phyloP scores from a whole-genome alignment of 108 stramenopile species.

The Skeletonema costatum region DNA sequence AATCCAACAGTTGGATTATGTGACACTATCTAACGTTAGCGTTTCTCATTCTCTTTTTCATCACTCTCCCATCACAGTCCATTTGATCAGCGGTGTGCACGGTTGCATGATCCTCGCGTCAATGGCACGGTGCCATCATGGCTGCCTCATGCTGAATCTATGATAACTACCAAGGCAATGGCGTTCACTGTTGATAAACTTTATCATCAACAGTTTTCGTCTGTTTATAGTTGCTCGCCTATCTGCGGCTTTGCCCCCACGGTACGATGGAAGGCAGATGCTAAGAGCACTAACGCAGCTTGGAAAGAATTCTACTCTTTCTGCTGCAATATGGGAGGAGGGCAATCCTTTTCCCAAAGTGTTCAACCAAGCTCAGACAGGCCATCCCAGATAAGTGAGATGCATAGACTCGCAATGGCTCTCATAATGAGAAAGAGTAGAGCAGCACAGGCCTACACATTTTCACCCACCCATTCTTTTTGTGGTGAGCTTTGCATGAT shows the following conservation, averaged over 20 bases:
- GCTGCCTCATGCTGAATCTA: constrained; percentile 84
- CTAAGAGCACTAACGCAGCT: constrained; percentile 23
- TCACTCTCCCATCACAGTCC: constrained; percentile 52
- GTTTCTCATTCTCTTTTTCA: constrained; percentile 12
- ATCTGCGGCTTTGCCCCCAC: constrained; percentile 45
- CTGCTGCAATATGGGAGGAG: constrained; percentile 36
- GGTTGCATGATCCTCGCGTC: constrained; percentile 56
- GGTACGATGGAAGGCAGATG: constrained; percentile 40
- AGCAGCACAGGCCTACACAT: constrained; percentile 63
- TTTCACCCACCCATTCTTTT: constrained; percentile 77
- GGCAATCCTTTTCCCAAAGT: constrained; percentile 11
- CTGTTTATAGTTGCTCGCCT: constrained; percentile 49
- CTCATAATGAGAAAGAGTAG: constrained; percentile 64
- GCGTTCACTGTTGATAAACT: constrained; percentile 82
- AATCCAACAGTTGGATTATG: not conserved
- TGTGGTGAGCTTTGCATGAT: constrained; percentile 85
- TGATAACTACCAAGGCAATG: constrained; percentile 66
- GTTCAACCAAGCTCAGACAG: not conserved
- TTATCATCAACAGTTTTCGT: constrained; percentile 70
- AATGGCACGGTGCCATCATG: constrained; percentile 68
- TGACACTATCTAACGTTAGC: not conserved
- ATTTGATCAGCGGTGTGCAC: constrained; percentile 68
- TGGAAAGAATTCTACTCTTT: constrained; percentile 53
- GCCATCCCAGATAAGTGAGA: constrained; percentile 47
- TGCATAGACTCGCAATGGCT: constrained; percentile 76